Conservation (phyloP, 257 asterid species). For the Solanum appendiculatum region DNA sequence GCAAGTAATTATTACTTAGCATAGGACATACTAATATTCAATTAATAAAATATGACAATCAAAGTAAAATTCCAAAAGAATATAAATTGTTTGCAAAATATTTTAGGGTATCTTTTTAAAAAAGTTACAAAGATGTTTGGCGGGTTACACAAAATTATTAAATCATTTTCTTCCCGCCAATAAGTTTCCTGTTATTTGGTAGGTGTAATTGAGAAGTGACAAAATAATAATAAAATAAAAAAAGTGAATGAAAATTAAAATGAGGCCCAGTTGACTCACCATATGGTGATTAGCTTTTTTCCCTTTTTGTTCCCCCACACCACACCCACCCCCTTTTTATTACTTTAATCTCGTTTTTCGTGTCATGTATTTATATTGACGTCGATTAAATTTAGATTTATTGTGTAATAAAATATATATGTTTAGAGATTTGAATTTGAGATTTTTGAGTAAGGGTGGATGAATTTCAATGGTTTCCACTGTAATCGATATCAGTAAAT, state of each 20-base stretch:
- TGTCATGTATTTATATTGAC: background rate
- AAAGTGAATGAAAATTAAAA: background rate
- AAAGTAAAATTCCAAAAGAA: background rate
- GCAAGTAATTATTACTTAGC: background rate
- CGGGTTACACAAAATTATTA: background rate
- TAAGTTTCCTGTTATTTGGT: background rate
- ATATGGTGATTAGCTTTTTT: background rate
- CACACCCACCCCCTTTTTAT: too few relatives aligned
- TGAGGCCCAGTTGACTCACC: background rate
- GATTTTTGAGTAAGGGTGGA: background rate
- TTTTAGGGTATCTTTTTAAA: background rate
- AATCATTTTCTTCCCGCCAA: background rate
- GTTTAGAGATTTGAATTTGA: background rate
- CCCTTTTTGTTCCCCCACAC: background rate
- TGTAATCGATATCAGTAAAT: background rate
- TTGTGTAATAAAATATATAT: background rate
- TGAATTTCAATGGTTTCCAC: rapidly evolving
- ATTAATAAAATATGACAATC: background rate
- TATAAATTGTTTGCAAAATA: background rate
- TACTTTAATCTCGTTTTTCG: background rate
- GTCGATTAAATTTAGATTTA: background rate
- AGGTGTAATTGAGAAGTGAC: background rate
- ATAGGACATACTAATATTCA: background rate
- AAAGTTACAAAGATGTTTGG: background rate
- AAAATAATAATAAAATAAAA: background rate